phyloP scores from a whole-genome alignment of 1,284 basidiomycete genomes.

The Ganoderma boninense region DNA sequence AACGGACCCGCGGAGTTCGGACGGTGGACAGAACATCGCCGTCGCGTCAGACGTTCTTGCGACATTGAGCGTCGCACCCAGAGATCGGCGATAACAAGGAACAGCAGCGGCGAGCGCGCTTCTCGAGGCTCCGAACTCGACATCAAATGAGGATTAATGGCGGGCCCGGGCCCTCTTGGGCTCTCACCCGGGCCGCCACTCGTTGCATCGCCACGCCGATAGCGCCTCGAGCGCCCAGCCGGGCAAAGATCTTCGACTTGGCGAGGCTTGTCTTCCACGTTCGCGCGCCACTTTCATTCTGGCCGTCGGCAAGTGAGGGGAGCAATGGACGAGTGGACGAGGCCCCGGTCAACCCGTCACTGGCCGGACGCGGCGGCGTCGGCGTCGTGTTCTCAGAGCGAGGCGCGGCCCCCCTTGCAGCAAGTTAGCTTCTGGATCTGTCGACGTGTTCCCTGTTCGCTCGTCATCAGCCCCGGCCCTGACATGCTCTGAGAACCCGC shows the following conservation, averaged over 20 bases:
- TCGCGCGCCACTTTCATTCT: not conserved
- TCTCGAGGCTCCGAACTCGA: not conserved
- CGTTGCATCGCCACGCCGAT: not conserved
- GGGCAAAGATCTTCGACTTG: too few species aligned
- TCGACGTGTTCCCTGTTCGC: not conserved
- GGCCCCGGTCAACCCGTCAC: not conserved
- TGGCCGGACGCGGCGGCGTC: not conserved
- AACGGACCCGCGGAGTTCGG: not conserved
- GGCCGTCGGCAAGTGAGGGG: not conserved
- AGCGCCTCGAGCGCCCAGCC: not conserved
- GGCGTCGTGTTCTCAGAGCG: not conserved
- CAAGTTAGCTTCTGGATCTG: not conserved
- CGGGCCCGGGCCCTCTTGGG: too few species aligned
- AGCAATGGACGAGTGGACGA: not conserved
- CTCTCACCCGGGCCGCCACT: not conserved
- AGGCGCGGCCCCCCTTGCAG: not conserved
- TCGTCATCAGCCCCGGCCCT: not conserved
- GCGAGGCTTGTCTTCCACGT: not conserved
- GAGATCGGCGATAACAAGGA: not conserved
- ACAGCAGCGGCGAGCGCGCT: not conserved
- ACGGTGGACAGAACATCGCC: conserved; percentile 1
- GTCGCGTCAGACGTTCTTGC: not conserved
- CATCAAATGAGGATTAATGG: not conserved
- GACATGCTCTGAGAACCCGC: not conserved
- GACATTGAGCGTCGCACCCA: not conserved